Conservation (phyloP, 2,329 filamentous ascomycete genomes). For the Cladosporium sp. region DNA sequence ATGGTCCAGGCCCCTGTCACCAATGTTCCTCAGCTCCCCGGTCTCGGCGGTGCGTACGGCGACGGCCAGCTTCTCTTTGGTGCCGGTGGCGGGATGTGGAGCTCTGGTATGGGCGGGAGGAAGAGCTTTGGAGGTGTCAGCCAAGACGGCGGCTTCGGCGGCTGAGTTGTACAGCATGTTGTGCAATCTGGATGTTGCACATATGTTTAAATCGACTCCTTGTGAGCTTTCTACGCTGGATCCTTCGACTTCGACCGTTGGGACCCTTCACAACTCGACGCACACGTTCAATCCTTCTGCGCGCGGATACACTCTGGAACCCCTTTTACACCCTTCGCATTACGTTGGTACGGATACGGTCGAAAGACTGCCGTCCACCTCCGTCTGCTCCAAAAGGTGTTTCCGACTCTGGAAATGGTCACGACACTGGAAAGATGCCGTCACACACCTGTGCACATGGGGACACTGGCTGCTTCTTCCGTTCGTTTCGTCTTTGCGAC, state of each 20-base stretch:
- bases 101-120: slow-evolving; percentile 22
- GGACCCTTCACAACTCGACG: not conserved
- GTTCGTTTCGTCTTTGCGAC: not conserved
- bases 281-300: not conserved
- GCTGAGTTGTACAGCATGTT: not conserved
- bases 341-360: not conserved
- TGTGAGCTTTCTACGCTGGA: not conserved
- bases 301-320: not conserved
- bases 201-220: not conserved
- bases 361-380: not conserved
- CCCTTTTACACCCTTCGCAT: not conserved
- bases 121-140: slow-evolving; percentile 16
- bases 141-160: slow-evolving; percentile 9
- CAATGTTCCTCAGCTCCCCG: slow-evolving; percentile 16
- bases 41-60: slow-evolving; percentile 24
- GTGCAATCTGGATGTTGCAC: slow-evolving; percentile 3
- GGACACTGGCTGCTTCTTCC: not conserved
- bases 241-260: not conserved
- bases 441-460: not conserved
- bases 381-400: not conserved
- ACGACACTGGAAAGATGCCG: not conserved
- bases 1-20: slow-evolving; percentile 20
- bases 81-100: slow-evolving; percentile 41
- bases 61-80: slow-evolving; percentile 45
- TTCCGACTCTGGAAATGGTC: not conserved